Base-by-base conservation (phyloP, 495 filamentous ascomycete genomes). In the Elaphomyces granulatus region DNA sequence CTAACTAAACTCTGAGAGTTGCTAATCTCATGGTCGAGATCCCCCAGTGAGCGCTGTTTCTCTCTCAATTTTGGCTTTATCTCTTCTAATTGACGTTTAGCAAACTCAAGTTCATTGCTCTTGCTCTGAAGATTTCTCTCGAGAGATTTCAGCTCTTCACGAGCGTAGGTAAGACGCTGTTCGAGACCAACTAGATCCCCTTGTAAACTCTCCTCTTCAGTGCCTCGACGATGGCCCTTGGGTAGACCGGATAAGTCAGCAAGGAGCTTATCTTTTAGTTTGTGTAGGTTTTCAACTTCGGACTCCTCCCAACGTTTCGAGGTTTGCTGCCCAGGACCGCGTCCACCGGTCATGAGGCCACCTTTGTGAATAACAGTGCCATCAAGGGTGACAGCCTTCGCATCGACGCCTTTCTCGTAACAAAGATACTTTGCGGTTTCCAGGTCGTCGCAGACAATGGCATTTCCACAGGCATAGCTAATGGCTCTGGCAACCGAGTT, bases 301-400 rank as follows among this genome's bases (percentile, higher is more conserved):
- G 80, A 72, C 45, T 93, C 87, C 49, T 92, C 87, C 68, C 88
- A 96, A 23, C 83, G 75, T 28, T 87, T 80, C 41, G 81, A 79
- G 31, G 72, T 74, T 32, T 80, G 75, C 52, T 77, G 80, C 28
- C 74, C 71, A 15, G 74, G 75, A 14, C 82, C 76, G 23, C 83
- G 77, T 44, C 90, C 90, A 68, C 90, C 90, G 16, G 90, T 96
- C 85, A 99, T 95, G 31, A 86, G 70, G 53, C 90, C 92, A n/a
- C 81, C 85, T 53, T 95, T 94, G 59, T 95, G 87, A 40, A 96
- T 94, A 23, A 96, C 82, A 20, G 76, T 83, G 18, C 90, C 92
- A 51, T 95, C 83, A 7, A 95, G 54, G 0, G 85, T 92, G 15
- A 99, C 88, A 15, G 88, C 87, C 55, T 94, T 94, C 19, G 88